These are phyloP conservation scores for Pestalotiopsis sp. DNA, from an alignment of 2,329 filamentous ascomycete species.

Conservation along the genomic window DNA sequence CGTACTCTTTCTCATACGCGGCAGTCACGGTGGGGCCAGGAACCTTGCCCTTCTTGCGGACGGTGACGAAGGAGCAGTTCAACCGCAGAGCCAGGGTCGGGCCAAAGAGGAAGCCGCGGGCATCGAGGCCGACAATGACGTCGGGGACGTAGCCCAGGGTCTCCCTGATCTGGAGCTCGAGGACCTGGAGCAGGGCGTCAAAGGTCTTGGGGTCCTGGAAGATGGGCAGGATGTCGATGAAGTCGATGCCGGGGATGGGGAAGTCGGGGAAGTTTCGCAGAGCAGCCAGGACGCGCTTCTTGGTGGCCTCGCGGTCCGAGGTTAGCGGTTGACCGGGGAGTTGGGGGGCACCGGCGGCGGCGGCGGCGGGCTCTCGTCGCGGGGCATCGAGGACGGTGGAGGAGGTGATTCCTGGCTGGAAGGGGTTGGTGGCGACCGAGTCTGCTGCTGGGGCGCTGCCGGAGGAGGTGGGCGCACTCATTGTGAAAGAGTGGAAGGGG, in stretches of 20 bases:
- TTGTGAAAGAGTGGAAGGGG: constrained; percentile 35
- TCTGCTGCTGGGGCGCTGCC: constrained; percentile 34
- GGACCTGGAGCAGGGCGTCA: constrained; percentile 75
- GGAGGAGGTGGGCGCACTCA: constrained; percentile 36
- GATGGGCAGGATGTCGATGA: constrained; percentile 97
- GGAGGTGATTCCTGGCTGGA: constrained; percentile 31
- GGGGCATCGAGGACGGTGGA: constrained; percentile 56
- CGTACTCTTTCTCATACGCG: constrained; percentile 93
- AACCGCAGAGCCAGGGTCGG: constrained; percentile 83
- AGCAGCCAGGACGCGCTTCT: constrained; percentile 61
- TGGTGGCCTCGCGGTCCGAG: constrained; percentile 31
- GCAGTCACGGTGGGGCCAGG: constrained; percentile 87
- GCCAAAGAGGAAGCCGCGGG: constrained; percentile 93
- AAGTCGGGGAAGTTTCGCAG: constrained; percentile 92
- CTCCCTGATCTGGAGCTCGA: constrained; percentile 79
- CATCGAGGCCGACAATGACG: constrained; percentile 91
- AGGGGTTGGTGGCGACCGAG: constrained; percentile 36
- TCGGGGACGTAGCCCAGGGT: constrained; percentile 72
- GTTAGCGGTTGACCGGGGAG: constrained; percentile 70
- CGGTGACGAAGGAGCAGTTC: constrained; percentile 85
- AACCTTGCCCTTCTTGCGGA: constrained; percentile 94
- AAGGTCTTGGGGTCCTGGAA: constrained; percentile 80
- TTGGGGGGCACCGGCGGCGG: constrained; percentile 65
- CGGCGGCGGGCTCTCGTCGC: constrained; percentile 65
- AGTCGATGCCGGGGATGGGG: constrained; percentile 87